Evolutionary conservation across 768 basidiomycete species (phyloP), one percentile per base, ranked within the genome.

Genomic region (Russula foetens): DNA sequence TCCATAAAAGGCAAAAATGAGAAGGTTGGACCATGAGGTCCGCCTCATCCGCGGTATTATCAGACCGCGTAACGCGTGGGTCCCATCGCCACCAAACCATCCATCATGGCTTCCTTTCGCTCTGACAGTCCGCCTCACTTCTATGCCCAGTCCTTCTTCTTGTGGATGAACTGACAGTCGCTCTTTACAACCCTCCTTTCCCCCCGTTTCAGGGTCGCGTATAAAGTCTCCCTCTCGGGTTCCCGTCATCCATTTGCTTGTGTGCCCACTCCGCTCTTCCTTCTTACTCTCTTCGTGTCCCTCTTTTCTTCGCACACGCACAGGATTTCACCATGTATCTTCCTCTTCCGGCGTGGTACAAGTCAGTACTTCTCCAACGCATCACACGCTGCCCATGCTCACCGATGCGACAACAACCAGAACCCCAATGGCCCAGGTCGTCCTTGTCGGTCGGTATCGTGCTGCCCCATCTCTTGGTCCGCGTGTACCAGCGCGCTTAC

Each of bases 351-450:
- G 24, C 57, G 43, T 65, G 64, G 64, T 63, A 65, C 53, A 63
- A 39, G 64, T 64, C 4, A 35, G 63, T 58, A 24, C 11, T 26
- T 5, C 3, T 12, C 38, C 46, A 5, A 28, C 2, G 11, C 4
- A 17, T 4, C 9, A 19, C 17, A 15, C 15, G 0, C 26, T 21
- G 0, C 45, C 41, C 14, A 26, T 52, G 15, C 39, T 47, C 5
- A 35, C 21, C n/a, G 2, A 38, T 24, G 24, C 47, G 12, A 2
- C 43, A 12, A 2, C 43, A 0, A 6, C 23, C 41, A 64, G 63
- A 46, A 15, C 64, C 31, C 64, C 64, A 38, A 65, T 63, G 62
- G 17, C 62, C 8, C 64, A 65, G 62, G 45, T 65, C 15, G 62
- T 63, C 52, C 46, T 65, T 6, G 64, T 65, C 49, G 64, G 64